These are phyloP conservation scores for Nemania serpens DNA, from an alignment of 2,329 filamentous ascomycete species.

Conservation along the genomic window DNA sequence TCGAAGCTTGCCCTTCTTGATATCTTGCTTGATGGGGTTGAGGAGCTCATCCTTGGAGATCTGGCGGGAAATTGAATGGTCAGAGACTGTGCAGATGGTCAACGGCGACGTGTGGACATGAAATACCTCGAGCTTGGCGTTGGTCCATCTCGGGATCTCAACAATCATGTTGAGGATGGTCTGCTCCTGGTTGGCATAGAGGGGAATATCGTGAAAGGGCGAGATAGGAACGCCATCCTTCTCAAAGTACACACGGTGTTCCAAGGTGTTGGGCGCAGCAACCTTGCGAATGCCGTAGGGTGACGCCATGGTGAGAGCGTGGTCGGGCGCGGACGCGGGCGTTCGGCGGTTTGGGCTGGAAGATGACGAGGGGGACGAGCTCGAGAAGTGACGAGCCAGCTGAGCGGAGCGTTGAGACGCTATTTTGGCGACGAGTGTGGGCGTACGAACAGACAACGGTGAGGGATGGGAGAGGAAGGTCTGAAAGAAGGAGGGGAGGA, in stretches of 20 bases:
- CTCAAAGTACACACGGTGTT: conserved; percentile 97
- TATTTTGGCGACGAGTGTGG: conserved; percentile 45
- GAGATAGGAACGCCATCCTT: conserved; percentile 94
- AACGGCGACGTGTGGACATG: neutral
- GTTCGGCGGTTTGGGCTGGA: conserved; percentile 27
- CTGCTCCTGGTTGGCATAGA: conserved; percentile 96
- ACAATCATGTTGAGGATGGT: conserved; percentile 99
- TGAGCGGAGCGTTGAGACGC: conserved; percentile 57
- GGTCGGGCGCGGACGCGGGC: conserved; percentile 9
- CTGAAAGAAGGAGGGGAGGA: conserved; percentile 15
- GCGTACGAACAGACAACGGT: conserved; percentile 9
- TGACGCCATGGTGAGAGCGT: conserved; percentile 59
- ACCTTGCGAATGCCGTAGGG: conserved; percentile 83
- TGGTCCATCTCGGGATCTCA: conserved; percentile 99
- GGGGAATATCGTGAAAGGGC: conserved; percentile 97
- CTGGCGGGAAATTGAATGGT: conserved; percentile 51
- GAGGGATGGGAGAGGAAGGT: conserved; percentile 6
- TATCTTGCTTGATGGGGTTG: conserved; percentile 99
- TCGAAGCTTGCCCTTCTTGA: conserved; percentile 99
- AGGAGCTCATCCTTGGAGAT: conserved; percentile 98
- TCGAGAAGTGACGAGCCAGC: conserved; percentile 60
- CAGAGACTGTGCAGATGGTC: conserved; percentile 7
- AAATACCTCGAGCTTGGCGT: conserved; percentile 96
- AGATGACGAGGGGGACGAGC: conserved; percentile 38
- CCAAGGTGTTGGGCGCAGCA: conserved; percentile 86